Conservation (phyloP, 2,329 filamentous ascomycete species). For the Alternaria triticimaculans region DNA sequence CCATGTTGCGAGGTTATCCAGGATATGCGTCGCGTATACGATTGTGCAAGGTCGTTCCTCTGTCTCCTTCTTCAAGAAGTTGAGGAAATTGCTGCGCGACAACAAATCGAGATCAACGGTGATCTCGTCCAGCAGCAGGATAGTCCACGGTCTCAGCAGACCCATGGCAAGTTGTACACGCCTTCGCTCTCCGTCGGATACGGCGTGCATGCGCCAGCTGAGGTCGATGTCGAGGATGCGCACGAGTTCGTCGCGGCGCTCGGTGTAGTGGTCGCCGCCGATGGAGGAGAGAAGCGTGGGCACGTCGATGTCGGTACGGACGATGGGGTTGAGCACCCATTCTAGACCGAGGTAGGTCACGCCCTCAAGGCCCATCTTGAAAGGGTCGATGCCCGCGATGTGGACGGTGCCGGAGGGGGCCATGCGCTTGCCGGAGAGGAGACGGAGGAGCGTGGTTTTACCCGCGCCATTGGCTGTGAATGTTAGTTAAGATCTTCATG, state of each 20-base stretch:
- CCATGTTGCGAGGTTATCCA: conserved; percentile 95
- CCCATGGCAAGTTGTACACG: conserved; percentile 97
- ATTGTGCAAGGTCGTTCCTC: conserved; percentile 83
- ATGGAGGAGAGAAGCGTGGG: conserved; percentile 83
- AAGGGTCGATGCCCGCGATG: conserved; percentile 87
- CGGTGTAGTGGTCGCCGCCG: conserved; percentile 82
- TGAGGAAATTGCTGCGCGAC: conserved; percentile 81
- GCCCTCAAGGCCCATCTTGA: conserved; percentile 86
- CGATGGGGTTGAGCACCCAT: conserved; percentile 97
- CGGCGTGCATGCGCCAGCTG: conserved; percentile 93
- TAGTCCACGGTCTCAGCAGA: conserved; percentile 85
- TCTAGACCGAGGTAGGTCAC: conserved; percentile 97
- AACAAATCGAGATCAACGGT: conserved; percentile 95
- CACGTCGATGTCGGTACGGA: conserved; percentile 93
- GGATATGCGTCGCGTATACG: conserved; percentile 95
- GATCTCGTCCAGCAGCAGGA: conserved; percentile 92
- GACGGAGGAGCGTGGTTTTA: conserved; percentile 93
- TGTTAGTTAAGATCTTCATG: conserved; percentile 18
- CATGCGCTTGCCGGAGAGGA: conserved; percentile 93
- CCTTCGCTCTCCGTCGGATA: conserved; percentile 88
- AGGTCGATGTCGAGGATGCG: conserved; percentile 89
- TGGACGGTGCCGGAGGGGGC: conserved; percentile 76
- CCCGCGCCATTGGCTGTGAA: conserved; percentile 84
- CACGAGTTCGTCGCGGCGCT: conserved; percentile 85
- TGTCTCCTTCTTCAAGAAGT: conserved; percentile 86